Conservation (phyloP, 108 stramenopile species). For the Pseudonitzschia delicatissima region DNA sequence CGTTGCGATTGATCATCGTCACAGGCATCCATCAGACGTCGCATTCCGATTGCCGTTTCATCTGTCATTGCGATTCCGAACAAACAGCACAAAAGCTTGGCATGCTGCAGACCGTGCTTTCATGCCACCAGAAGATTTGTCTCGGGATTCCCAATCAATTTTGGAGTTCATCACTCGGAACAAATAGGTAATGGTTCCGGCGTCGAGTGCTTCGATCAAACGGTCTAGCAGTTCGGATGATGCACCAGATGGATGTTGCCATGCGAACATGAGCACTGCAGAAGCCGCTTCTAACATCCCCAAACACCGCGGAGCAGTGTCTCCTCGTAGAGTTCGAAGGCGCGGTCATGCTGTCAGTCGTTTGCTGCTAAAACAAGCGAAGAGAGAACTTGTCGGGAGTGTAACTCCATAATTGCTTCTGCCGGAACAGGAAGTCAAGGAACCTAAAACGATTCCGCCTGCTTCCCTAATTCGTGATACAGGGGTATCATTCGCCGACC, state of each 20-base stretch:
- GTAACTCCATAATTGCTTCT: constrained; percentile 58
- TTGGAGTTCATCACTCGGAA: constrained; percentile 58
- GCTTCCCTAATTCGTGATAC: constrained; percentile 58
- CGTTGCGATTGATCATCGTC: constrained; percentile 51
- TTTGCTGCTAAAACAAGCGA: constrained; percentile 44
- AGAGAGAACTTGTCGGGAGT: constrained; percentile 54
- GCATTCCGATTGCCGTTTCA: constrained; percentile 46
- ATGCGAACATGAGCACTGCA: constrained; percentile 55
- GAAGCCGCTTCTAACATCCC: constrained; percentile 67
- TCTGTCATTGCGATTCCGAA: constrained; percentile 70
- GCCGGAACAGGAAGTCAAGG: constrained; percentile 63
- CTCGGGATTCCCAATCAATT: constrained; percentile 60
- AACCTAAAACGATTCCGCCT: constrained; percentile 58
- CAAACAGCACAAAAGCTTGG: constrained; percentile 54
- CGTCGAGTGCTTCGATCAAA: constrained; percentile 68
- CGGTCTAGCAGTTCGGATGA: constrained; percentile 51
- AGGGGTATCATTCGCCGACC: constrained; percentile 58
- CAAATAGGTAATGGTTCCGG: constrained; percentile 55
- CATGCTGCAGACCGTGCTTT: constrained; percentile 55
- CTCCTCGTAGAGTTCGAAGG: constrained; percentile 64
- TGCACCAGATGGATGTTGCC: constrained; percentile 51
- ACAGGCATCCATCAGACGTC: constrained; percentile 65
- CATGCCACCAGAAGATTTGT: constrained; percentile 59
- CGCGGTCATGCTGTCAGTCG: constrained; percentile 46
- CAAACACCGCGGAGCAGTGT: constrained; percentile 60